Conservation (phyloP, 306 rosid genomes). For the Cyclanthera cordifolia region DNA sequence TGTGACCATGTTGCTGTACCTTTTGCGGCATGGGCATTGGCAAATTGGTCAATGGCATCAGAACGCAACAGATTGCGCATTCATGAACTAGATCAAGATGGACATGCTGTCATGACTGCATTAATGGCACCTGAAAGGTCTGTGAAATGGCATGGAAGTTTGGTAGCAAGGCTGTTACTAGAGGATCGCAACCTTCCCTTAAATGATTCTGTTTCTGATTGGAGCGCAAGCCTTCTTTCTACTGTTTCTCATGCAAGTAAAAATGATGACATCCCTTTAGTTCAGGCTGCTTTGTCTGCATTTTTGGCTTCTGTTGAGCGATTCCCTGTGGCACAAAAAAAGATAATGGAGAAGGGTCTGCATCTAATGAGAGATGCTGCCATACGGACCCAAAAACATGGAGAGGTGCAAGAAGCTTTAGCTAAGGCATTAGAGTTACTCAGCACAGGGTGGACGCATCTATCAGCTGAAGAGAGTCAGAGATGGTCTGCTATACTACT, state of each 20-base stretch:
- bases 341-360: conserved; percentile 85
- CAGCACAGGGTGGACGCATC: conserved; percentile 46
- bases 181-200: conserved; percentile 59
- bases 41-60: conserved; percentile 84
- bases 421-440: conserved; percentile 74
- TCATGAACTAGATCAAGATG: conserved; percentile 79
- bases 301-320: conserved; percentile 74
- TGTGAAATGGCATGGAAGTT: conserved; percentile 93
- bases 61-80: conserved; percentile 55
- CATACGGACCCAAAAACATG: conserved; percentile 48
- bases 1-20: conserved; percentile 95
- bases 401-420: conserved; percentile 63
- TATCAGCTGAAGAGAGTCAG: conserved; percentile 80
- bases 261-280: conserved; percentile 70
- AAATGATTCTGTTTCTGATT: conserved; percentile 71
- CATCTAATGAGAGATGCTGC: conserved; percentile 70
- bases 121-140: conserved; percentile 92
- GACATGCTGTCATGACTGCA: conserved; percentile 80
- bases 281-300: conserved; percentile 68
- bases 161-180: conserved; percentile 62
- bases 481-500: conserved; percentile 85
- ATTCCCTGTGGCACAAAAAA: conserved; percentile 47
- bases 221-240: conserved; percentile 87
- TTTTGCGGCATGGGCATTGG: conserved; percentile 96
- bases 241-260: conserved; percentile 72